phyloP scores from a whole-genome alignment of 495 filamentous ascomycete genomes.

The Viridothelium virens region DNA sequence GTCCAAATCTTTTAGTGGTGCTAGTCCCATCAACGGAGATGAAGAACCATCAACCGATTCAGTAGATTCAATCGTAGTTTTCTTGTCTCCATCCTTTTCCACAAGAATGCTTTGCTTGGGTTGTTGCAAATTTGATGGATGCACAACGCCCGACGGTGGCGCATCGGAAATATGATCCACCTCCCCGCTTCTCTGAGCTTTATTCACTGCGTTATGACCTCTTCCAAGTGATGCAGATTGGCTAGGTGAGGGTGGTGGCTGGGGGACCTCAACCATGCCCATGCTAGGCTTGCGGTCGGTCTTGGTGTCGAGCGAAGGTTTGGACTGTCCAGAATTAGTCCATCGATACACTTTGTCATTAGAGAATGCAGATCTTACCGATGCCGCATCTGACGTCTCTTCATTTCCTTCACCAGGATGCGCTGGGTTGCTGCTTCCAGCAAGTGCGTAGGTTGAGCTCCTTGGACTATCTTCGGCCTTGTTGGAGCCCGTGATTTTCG shows the following conservation, averaged over 20 bases:
- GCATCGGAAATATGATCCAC: conserved; percentile 94
- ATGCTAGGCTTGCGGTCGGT: conserved; percentile 26
- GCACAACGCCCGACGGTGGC: conserved; percentile 59
- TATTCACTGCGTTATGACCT: conserved; percentile 69
- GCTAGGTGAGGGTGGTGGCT: conserved; percentile 84
- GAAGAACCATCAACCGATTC: conserved; percentile 23
- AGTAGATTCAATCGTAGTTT: conserved; percentile 1
- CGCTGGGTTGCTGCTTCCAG: conserved; percentile 41
- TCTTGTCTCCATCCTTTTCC: conserved; percentile 45
- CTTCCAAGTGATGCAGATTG: conserved; percentile 68
- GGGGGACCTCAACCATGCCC: conserved; percentile 44
- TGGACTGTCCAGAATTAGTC: conserved; percentile 40
- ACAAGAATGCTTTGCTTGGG: conserved; percentile 75
- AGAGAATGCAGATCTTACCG: conserved; percentile 52
- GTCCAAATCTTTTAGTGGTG: conserved; percentile 82
- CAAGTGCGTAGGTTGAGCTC: conserved; percentile 57
- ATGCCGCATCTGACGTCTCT: conserved; percentile 69
- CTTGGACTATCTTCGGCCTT: conserved; percentile 72
- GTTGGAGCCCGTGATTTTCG: conserved; percentile 63
- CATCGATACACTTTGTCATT: conserved; percentile 40
- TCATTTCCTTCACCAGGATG: conserved; percentile 30
- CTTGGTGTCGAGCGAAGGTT: conserved; percentile 29
- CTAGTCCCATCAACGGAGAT: conserved; percentile 50
- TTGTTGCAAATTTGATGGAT: conserved; percentile 42
- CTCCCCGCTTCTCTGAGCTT: conserved; percentile 77